Conservation (phyloP, 495 filamentous ascomycete genomes). For the Neurospora africana region DNA sequence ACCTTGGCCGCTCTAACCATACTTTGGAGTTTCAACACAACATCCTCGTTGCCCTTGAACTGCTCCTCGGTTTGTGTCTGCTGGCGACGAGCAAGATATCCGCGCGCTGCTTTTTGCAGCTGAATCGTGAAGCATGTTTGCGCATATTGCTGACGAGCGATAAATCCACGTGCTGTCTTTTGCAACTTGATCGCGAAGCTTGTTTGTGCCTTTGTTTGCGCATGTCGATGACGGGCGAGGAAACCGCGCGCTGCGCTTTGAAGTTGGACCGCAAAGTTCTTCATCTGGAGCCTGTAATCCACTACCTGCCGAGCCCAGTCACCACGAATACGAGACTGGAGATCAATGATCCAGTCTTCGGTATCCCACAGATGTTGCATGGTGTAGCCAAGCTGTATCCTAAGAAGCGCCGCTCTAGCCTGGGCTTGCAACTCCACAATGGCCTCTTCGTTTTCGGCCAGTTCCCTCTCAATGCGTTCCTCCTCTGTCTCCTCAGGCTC, state of each 20-base stretch:
- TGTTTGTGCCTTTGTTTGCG: constrained; percentile 43
- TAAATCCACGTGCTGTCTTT: constrained; percentile 66
- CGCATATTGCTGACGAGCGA: constrained; percentile 55
- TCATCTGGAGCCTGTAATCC: constrained; percentile 70
- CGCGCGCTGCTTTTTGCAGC: constrained; percentile 70
- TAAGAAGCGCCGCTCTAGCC: constrained; percentile 67
- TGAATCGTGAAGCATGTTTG: constrained; percentile 49
- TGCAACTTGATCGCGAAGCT: constrained; percentile 67
- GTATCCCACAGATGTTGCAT: constrained; percentile 91
- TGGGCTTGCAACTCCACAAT: constrained; percentile 80
- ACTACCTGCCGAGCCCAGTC: constrained; percentile 58
- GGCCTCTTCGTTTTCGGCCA: constrained; percentile 59
- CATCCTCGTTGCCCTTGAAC: constrained; percentile 59
- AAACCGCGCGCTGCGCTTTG: constrained; percentile 77
- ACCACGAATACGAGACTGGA: constrained; percentile 79
- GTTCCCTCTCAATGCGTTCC: constrained; percentile 74
- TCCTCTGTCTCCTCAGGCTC: constrained; percentile 81
- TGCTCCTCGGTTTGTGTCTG: constrained; percentile 49
- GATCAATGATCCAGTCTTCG: constrained; percentile 63
- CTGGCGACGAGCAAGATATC: constrained; percentile 62
- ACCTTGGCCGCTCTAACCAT: constrained; percentile 68
- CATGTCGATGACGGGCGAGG: constrained; percentile 55
- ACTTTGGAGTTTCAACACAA: constrained; percentile 75
- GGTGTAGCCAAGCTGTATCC: constrained; percentile 64
- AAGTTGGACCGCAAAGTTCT: constrained; percentile 58